Evolutionary conservation across 1,139 yeast species (phyloP).

Genomic region (Petasospora fabianii): DNA sequence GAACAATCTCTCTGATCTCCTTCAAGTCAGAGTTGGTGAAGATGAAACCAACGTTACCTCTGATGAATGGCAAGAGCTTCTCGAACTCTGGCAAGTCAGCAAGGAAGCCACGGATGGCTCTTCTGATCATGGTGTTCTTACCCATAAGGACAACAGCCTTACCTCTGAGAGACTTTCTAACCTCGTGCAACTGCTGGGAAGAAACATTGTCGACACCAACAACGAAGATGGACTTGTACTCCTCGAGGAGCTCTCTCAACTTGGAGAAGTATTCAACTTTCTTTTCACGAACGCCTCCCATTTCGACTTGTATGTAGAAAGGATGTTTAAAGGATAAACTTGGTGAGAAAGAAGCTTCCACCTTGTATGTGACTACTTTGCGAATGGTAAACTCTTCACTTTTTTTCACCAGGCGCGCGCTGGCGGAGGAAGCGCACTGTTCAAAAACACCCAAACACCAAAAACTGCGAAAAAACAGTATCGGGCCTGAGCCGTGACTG

Average conservation of each 20-base stretch:
- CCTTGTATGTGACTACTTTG: too few relatives aligned
- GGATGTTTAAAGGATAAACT: slow-evolving; percentile 82
- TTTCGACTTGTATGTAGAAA: slow-evolving; percentile 90
- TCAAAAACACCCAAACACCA: too few relatives aligned
- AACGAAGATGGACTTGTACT: slow-evolving; percentile 95
- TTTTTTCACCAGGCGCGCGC: neutral
- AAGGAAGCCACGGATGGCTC: slow-evolving; percentile 97
- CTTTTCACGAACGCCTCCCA: slow-evolving; percentile 99
- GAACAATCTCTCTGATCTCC: slow-evolving; percentile 81
- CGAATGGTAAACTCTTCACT: too few relatives aligned
- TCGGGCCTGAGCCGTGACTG: too few relatives aligned
- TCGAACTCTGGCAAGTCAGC: slow-evolving; percentile 94
- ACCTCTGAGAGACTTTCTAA: slow-evolving; percentile 95
- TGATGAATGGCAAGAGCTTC: slow-evolving; percentile 90
- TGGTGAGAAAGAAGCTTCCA: neutral
- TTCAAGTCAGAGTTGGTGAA: slow-evolving; percentile 97
- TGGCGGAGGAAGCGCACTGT: too few relatives aligned
- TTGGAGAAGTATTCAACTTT: slow-evolving; percentile 92
- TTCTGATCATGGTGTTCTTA: slow-evolving; percentile 99
- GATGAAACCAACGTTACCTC: slow-evolving; percentile 98
- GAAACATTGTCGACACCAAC: slow-evolving; percentile 99
- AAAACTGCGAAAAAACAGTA: too few relatives aligned
- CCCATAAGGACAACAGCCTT: slow-evolving; percentile 97
- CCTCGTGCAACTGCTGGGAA: slow-evolving; percentile 99
- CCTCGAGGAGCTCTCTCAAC: slow-evolving; percentile 93